Percentiles rank a stretch among this genome's conserved stretches.
Evolutionary conservation across 805 yeast species (phyloP).

Genomic region (Zygosaccharomyces pseudorouxii): DNA sequence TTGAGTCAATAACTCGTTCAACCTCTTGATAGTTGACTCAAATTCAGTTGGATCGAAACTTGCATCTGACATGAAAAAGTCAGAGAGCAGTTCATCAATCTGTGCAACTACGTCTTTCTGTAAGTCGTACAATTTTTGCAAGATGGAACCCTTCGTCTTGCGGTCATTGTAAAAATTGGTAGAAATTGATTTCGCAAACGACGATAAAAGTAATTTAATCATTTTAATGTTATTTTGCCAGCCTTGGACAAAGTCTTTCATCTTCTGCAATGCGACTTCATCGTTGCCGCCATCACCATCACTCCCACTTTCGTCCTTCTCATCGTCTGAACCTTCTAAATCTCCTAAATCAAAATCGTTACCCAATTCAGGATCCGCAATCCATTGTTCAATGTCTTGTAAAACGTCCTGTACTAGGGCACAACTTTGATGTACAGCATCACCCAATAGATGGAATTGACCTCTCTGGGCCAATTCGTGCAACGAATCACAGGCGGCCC

Average conservation of each 20-base stretch:
- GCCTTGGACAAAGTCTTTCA: slow-evolving; percentile 39
- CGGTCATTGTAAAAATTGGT: slow-evolving; percentile 26
- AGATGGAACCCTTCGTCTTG: slow-evolving; percentile 35
- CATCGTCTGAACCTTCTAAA: slow-evolving; percentile 31
- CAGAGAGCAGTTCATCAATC: slow-evolving; percentile 57
- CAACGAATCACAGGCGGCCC: slow-evolving; percentile 61
- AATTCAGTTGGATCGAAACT: slow-evolving; percentile 36
- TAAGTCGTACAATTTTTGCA: slow-evolving; percentile 45
- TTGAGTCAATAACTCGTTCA: slow-evolving; percentile 24
- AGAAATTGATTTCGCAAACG: slow-evolving; percentile 57
- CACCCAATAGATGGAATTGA: slow-evolving; percentile 48
- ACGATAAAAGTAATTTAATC: slow-evolving; percentile 52
- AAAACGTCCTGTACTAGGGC: slow-evolving; percentile 55
- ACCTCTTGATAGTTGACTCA: slow-evolving; percentile 21
- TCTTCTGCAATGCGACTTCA: slow-evolving; percentile 27
- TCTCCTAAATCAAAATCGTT: slow-evolving; percentile 35
- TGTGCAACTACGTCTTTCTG: slow-evolving; percentile 42
- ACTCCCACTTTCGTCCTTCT: slow-evolving; percentile 21
- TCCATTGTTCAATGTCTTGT: slow-evolving; percentile 67
- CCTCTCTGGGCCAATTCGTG: slow-evolving; percentile 44
- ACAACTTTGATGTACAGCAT: slow-evolving; percentile 35
- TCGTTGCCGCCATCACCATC: slow-evolving; percentile 34
- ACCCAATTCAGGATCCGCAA: slow-evolving; percentile 57
- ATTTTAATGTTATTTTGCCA: slow-evolving; percentile 47
- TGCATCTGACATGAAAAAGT: slow-evolving; percentile 41